Conservation (phyloP, 2,329 filamentous ascomycete species). For the Trichoderma sp. region DNA sequence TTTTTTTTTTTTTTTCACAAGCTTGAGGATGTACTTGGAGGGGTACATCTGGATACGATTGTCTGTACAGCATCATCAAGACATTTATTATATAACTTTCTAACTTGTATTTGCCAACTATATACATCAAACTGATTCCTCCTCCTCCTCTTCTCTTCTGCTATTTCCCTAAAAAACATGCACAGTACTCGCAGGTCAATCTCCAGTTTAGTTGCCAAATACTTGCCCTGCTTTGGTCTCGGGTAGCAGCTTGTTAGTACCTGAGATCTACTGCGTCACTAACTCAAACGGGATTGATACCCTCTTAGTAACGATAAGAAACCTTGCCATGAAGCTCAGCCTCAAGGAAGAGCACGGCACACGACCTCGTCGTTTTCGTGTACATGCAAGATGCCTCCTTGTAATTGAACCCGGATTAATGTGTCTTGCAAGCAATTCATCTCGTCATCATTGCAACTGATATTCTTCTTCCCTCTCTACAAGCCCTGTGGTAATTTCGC, state of each 20-base stretch:
- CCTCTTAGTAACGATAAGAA: not conserved
- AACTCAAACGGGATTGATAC: not conserved
- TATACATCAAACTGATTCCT: not conserved
- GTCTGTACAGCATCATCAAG: not conserved
- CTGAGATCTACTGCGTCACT: not conserved
- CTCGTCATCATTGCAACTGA: not conserved
- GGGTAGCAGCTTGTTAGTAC: not conserved
- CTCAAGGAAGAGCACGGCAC: not conserved
- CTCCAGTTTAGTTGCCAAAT: fast-evolving
- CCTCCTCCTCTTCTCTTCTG: not conserved
- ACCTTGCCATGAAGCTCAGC: not conserved
- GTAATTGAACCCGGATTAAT: not conserved
- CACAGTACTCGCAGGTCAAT: not conserved
- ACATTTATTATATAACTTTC: not conserved
- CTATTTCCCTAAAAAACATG: not conserved
- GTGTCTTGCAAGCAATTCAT: not conserved
- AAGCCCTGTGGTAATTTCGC: not conserved
- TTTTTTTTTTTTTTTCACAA: not conserved
- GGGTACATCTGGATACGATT: not conserved
- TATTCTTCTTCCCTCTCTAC: too few relatives aligned
- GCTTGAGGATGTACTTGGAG: not conserved
- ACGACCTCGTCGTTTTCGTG: not conserved
- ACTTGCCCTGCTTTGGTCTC: not conserved
- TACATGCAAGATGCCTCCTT: not conserved
- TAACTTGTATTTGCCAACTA: not conserved